Evolutionary conservation across 176 grass and related monocot genomes (phyloP).

Genomic region (Eragrostis curvula): DNA sequence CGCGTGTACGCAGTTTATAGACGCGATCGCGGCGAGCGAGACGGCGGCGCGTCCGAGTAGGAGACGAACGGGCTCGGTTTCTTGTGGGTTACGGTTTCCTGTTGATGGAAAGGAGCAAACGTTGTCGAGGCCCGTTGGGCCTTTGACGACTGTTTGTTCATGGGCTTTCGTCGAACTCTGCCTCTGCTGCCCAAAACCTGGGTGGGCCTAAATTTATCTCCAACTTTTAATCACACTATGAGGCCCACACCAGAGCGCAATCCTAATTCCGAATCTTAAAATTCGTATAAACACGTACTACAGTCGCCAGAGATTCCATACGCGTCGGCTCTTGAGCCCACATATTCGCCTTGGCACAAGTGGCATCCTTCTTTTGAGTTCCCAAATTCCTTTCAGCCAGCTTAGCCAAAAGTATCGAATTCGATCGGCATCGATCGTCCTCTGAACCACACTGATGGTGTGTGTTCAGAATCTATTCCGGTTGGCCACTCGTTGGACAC

Average conservation of each 20-base stretch:
- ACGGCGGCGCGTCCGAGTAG: neutral
- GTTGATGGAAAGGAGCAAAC: too few species aligned
- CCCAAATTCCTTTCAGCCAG: conserved; percentile 13
- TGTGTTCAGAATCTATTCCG: conserved; percentile 21
- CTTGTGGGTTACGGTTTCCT: too few species aligned
- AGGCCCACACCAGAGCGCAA: too few species aligned
- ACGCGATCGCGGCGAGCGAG: neutral
- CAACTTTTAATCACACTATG: too few species aligned
- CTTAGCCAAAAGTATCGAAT: conserved; percentile 20
- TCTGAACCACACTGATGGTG: neutral
- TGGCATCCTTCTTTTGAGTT: neutral
- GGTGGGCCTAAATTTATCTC: too few species aligned
- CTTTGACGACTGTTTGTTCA: neutral
- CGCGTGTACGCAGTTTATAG: neutral
- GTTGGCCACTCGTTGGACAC: conserved; percentile 3
- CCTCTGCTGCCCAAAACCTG: too few species aligned
- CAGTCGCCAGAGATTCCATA: neutral
- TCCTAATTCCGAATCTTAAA: neutral
- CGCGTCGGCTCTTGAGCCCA: neutral
- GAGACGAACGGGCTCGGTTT: neutral
- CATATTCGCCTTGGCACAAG: neutral
- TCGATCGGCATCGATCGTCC: neutral
- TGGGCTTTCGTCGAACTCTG: neutral
- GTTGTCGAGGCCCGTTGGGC: too few species aligned
- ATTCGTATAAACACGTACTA: too few species aligned